phyloP scores from a whole-genome alignment of 2,329 filamentous ascomycete species.

The Elsinoe necatrix region DNA sequence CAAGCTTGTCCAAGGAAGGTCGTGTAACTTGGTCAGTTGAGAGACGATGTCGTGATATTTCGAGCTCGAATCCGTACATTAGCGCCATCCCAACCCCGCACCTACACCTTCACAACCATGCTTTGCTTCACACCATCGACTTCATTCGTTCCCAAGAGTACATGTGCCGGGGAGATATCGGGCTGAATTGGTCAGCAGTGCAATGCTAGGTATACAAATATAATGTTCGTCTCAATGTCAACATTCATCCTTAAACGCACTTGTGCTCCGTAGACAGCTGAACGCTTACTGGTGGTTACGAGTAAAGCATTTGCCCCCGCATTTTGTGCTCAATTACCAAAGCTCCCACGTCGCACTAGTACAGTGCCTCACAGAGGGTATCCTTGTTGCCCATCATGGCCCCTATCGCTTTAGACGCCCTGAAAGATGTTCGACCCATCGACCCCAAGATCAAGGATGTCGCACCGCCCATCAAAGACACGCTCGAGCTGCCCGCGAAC shows the following conservation, averaged over 20 bases:
- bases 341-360: no score
- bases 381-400: constrained; percentile 38
- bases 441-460: constrained; percentile 56
- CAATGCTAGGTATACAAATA: neutral
- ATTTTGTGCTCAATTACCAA: no score
- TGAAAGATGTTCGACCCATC: constrained; percentile 32
- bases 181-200: neutral
- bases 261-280: no score
- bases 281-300: no score
- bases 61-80: constrained; percentile 12
- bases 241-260: no score
- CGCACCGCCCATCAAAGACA: constrained; percentile 55
- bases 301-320: no score
- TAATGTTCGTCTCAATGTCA: no score
- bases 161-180: neutral
- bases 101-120: neutral
- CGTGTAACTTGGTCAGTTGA: neutral
- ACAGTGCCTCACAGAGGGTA: neutral
- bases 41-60: constrained; percentile 6
- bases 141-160: neutral
- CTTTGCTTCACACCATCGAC: neutral
- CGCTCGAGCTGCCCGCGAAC: constrained; percentile 50
- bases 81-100: constrained; percentile 1
- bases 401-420: constrained; percentile 39
- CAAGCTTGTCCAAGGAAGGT: neutral